Conservation (phyloP, 2,329 filamentous ascomycete genomes). For the Fusarium temperatum region DNA sequence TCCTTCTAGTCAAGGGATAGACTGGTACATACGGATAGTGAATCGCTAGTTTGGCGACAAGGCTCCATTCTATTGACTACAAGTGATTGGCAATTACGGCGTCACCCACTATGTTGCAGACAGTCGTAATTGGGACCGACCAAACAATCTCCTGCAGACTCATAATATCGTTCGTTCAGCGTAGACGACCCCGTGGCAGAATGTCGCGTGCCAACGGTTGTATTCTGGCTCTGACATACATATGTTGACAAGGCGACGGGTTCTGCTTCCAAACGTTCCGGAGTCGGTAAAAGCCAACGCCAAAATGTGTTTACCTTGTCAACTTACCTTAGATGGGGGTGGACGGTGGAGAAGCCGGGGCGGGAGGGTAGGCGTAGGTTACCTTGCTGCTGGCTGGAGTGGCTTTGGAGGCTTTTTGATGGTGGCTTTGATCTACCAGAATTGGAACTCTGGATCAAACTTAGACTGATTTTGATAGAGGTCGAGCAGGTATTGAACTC, state of each 20-base stretch:
- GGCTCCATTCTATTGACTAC: slow-evolving; percentile 9
- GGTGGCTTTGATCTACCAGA: slow-evolving; percentile 22
- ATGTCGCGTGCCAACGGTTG: not conserved
- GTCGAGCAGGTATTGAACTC: not conserved
- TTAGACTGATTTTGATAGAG: not conserved
- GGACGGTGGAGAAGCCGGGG: slow-evolving; percentile 8
- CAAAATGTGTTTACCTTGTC: not conserved
- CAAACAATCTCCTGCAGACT: slow-evolving; percentile 14
- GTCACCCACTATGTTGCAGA: slow-evolving; percentile 3
- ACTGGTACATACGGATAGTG: not conserved
- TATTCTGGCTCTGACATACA: not conserved
- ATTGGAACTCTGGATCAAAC: slow-evolving; percentile 12
- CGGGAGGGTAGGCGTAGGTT: not conserved
- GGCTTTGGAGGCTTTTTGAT: slow-evolving; percentile 10
- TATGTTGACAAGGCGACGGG: not conserved
- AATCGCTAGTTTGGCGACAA: slow-evolving; percentile 9
- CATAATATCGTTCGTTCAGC: not conserved
- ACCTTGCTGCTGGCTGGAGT: slow-evolving; percentile 1
- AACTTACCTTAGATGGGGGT: not conserved
- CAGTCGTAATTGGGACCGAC: slow-evolving; percentile 15
- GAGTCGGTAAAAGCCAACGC: not conserved
- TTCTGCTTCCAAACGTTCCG: not conserved
- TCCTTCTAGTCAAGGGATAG: not conserved
- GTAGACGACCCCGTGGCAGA: not conserved
- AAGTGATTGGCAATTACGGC: slow-evolving; percentile 24